phyloP scores from a whole-genome alignment of 1,139 yeast species.

The Debaryomyces singareniensis region DNA sequence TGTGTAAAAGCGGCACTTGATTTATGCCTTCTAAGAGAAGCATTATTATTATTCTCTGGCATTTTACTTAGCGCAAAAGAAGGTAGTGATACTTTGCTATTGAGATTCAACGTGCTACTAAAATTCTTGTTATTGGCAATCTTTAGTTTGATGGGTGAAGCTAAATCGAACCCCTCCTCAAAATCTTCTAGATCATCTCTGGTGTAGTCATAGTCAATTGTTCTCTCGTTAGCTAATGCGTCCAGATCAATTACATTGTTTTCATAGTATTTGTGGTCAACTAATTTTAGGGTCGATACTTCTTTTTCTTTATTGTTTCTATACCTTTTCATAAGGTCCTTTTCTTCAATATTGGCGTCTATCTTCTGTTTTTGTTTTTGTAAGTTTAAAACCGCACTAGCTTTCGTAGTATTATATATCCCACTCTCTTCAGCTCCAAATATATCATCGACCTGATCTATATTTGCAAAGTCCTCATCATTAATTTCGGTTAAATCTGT shows the following conservation, averaged over 20 bases:
- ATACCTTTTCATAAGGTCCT: constrained; percentile 18
- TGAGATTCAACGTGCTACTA: constrained; percentile 4
- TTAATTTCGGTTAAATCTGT: constrained; percentile 37
- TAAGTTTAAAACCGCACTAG: constrained; percentile 16
- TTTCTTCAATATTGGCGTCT: constrained; percentile 32
- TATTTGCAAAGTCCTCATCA: constrained; percentile 37
- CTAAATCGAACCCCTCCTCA: constrained; percentile 27
- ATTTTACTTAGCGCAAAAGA: constrained; percentile 6
- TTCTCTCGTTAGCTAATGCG: constrained; percentile 26
- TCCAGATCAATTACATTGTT: constrained; percentile 17
- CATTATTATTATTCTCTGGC: constrained; percentile 6
- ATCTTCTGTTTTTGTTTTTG: constrained; percentile 22
- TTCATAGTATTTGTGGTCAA: constrained; percentile 18
- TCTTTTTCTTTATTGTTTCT: constrained; percentile 12
- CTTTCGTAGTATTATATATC: constrained; percentile 16
- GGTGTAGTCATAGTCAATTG: constrained; percentile 32
- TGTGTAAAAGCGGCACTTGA: constrained; percentile 25
- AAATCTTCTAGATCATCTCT: constrained; percentile 35
- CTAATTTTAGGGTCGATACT: constrained; percentile 23
- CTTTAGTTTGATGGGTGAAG: constrained; percentile 9
- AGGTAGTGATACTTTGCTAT: constrained; percentile 23
- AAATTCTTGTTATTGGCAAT: constrained; percentile 8
- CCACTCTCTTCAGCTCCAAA: constrained; percentile 36
- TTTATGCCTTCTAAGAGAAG: constrained; percentile 16
- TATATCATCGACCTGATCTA: constrained; percentile 23